Evolutionary conservation across 148 eudicot species (phyloP), one percentile per base, ranked within the genome.

Genomic region (Amaranthus cruentus): DNA sequence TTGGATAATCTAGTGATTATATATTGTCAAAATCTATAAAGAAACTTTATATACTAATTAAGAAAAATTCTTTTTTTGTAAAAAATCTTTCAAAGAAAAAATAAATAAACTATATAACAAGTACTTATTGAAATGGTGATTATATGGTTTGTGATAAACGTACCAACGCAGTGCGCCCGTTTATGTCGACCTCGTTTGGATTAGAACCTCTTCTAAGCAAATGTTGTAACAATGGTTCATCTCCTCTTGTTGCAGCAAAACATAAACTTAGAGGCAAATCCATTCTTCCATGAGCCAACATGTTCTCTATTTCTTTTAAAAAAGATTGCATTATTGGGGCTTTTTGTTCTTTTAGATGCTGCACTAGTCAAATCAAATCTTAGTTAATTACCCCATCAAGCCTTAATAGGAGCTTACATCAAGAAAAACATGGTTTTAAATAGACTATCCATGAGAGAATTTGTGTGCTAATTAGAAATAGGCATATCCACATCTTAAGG

Each of bases 251-350:
- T 9, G 90, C 93, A 47, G 97, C 91, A 82, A 91, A 89, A 55
- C 87, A 83, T 79, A 89, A 75, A 69, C 86, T 91, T 51, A 91
- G 88, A 65, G 97, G 97, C 82, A 91, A 66, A 74, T 89, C 97
- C 85, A 85, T 74, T 76, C 80, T 81, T 55, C 97, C 93, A 5
- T 83, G 84, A 81, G 91, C 87, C 55, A 91, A 76, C 89, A 86
- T 83, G 67, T 81, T 79, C 79, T 91, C 93, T 4, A 75, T 79
- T 10, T 87, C 93, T 44, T 48, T 70, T 66, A 87, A 76, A 64
- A 87, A 69, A 62, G 68, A 65, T 68, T 78, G 78, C 85, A 87
- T 87, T 66, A 77, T n/a, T 5, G 85, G 79, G 60, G 84, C 87
- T 7, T 62, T 61, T 12, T 70, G 73, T 69, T 76, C 86, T 80